Evolutionary conservation across 768 basidiomycete genomes (phyloP).

Genomic region (Tulasnella sp.): DNA sequence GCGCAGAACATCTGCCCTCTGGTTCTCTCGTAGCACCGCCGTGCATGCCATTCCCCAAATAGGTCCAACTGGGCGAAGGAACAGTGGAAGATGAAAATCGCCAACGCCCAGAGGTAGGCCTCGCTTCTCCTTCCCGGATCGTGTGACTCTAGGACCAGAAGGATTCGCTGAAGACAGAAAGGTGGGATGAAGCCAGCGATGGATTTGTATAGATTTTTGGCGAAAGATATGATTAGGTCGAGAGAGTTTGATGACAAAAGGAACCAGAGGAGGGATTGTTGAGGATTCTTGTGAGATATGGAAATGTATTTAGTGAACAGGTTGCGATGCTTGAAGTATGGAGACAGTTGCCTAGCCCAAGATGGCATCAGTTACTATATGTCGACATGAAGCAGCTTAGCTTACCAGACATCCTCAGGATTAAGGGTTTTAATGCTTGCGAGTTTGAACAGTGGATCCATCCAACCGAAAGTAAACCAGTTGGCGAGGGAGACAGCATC

Average conservation of each 20-base stretch:
- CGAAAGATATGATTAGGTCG: conserved; percentile 50
- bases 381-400: neutral
- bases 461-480: conserved; percentile 54
- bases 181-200: conserved; percentile 50
- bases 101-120: conserved; percentile 48
- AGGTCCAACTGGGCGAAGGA: conserved; percentile 59
- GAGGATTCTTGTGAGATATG: neutral
- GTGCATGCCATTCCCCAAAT: conserved; percentile 49
- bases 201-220: conserved; percentile 49
- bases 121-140: conserved; percentile 29
- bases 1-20: conserved; percentile 60
- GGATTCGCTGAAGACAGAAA: conserved; percentile 51
- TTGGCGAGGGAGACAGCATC: conserved; percentile 52
- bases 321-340: conserved; percentile 55
- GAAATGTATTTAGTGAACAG: conserved; percentile 48
- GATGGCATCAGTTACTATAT: neutral
- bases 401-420: conserved; percentile 43
- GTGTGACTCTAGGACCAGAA: conserved; percentile 35
- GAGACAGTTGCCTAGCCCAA: conserved; percentile 34
- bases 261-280: conserved; percentile 38
- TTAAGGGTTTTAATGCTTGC: conserved; percentile 36
- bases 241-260: conserved; percentile 55
- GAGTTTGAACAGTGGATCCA: conserved; percentile 47
- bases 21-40: conserved; percentile 60
- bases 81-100: conserved; percentile 49